Evolutionary conservation across 208 protist species (phyloP).

Genomic region (Trypanosoma conorhini): DNA sequence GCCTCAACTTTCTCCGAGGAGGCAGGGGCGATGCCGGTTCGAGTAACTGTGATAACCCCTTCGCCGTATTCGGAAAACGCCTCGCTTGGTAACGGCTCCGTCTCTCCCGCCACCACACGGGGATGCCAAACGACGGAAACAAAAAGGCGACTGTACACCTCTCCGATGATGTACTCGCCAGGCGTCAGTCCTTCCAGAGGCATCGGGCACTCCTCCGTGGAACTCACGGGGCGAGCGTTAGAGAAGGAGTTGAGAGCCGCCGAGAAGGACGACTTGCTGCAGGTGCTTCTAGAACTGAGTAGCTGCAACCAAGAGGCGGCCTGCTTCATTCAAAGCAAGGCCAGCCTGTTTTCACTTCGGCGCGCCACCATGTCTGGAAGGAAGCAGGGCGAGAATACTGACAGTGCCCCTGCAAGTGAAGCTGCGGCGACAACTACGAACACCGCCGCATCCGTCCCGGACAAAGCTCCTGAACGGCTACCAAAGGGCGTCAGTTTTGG

Average conservation of each 20-base stretch:
- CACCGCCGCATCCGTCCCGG: not conserved
- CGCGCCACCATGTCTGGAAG: constrained; percentile 13
- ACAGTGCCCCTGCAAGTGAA: not conserved
- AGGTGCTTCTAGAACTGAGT: constrained; percentile 68
- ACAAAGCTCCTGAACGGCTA: not conserved
- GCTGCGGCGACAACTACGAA: not conserved
- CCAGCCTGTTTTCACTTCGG: constrained; percentile 53
- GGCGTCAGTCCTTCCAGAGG: not conserved
- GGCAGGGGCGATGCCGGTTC: not conserved
- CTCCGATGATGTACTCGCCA: not conserved
- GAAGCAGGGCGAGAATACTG: constrained; percentile 12
- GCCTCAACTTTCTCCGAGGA: not conserved
- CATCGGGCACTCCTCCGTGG: not conserved
- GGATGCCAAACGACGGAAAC: constrained; percentile 16
- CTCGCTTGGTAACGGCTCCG: constrained; percentile 10
- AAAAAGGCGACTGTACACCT: constrained; percentile 4
- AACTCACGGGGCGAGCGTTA: constrained; percentile 34
- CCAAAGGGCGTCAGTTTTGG: not conserved
- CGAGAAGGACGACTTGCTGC: constrained; percentile 63
- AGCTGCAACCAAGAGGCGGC: constrained; percentile 61
- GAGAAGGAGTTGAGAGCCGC: constrained; percentile 56
- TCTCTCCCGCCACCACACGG: constrained; percentile 10
- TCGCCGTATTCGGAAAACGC: constrained; percentile 21
- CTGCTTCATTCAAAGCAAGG: constrained; percentile 72
- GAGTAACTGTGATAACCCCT: not conserved